Evolutionary conservation across 192 early-diverging fungal species (phyloP).

Genomic region (Chytriomyces confervae): DNA sequence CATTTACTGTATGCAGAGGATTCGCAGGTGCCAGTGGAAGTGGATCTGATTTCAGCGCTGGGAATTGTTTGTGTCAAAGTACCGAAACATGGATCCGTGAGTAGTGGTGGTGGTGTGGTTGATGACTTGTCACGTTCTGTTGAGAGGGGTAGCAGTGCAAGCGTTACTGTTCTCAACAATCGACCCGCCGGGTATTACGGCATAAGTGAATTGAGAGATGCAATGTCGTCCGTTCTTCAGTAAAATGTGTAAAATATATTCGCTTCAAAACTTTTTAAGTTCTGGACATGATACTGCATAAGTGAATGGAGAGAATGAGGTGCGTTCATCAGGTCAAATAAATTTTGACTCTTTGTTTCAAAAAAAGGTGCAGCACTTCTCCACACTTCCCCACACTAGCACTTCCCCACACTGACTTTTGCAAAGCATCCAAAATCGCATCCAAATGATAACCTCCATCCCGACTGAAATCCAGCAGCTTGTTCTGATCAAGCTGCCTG

Average conservation of each 20-base stretch:
- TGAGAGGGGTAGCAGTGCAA: constrained; percentile 17
- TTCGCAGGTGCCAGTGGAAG: constrained; percentile 42
- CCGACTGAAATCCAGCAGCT: no score
- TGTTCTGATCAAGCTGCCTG: no score
- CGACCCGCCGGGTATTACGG: constrained; percentile 22
- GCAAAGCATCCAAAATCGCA: no score
- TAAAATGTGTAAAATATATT: not conserved
- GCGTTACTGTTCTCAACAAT: constrained; percentile 7
- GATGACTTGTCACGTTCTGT: not conserved
- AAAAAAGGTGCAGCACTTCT: no score
- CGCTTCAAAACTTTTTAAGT: not conserved
- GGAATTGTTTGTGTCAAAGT: constrained; percentile 51
- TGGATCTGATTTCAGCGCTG: constrained; percentile 42
- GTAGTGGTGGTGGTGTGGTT: not conserved
- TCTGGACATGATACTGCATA: not conserved
- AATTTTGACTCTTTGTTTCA: no score
- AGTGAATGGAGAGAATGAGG: no score
- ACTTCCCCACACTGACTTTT: no score
- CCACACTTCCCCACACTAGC: no score
- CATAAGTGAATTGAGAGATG: constrained; percentile 3
- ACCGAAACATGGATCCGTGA: constrained; percentile 3
- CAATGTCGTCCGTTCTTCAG: constrained; percentile 2
- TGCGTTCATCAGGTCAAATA: no score
- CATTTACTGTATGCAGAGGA: constrained; percentile 55
- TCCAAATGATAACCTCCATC: no score